These are phyloP conservation scores for Aspergillus versicolor DNA, from an alignment of 2,329 filamentous ascomycete genomes.

Conservation along the genomic window DNA sequence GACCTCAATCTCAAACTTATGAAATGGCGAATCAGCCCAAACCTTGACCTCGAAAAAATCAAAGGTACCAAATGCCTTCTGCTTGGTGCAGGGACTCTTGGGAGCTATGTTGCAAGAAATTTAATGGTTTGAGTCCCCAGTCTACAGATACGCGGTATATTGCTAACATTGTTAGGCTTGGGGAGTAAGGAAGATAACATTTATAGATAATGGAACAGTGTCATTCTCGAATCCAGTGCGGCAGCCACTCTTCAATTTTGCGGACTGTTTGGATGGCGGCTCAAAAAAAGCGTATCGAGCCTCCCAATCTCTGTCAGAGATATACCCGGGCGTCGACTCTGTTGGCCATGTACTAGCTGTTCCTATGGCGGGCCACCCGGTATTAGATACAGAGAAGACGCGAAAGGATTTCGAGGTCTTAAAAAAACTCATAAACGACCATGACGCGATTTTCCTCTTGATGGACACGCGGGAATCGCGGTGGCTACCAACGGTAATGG, in stretches of 20 bases:
- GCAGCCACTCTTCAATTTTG: constrained; percentile 87
- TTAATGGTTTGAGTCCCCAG: constrained; percentile 58
- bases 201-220: constrained; percentile 89
- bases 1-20: constrained; percentile 97
- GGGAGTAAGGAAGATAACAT: constrained; percentile 93
- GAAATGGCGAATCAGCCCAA: constrained; percentile 95
- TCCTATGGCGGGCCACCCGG: constrained; percentile 92
- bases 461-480: constrained; percentile 95
- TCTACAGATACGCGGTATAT: not conserved
- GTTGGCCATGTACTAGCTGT: constrained; percentile 79
- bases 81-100: constrained; percentile 87
- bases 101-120: constrained; percentile 89
- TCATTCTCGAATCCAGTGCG: constrained; percentile 96
- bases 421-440: constrained; percentile 71
- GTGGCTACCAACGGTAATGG: constrained; percentile 96
- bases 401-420: constrained; percentile 74
- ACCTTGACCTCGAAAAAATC: constrained; percentile 81
- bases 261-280: constrained; percentile 83
- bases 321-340: constrained; percentile 86
- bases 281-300: constrained; percentile 79
- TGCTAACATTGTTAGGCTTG: constrained; percentile 58
- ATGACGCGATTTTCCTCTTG: constrained; percentile 92
- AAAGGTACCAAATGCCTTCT: constrained; percentile 88
- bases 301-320: constrained; percentile 74
- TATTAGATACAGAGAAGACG: constrained; percentile 69